Conservation (phyloP, 2,329 filamentous ascomycete genomes). For the Purpureocillium takamizusanense region DNA sequence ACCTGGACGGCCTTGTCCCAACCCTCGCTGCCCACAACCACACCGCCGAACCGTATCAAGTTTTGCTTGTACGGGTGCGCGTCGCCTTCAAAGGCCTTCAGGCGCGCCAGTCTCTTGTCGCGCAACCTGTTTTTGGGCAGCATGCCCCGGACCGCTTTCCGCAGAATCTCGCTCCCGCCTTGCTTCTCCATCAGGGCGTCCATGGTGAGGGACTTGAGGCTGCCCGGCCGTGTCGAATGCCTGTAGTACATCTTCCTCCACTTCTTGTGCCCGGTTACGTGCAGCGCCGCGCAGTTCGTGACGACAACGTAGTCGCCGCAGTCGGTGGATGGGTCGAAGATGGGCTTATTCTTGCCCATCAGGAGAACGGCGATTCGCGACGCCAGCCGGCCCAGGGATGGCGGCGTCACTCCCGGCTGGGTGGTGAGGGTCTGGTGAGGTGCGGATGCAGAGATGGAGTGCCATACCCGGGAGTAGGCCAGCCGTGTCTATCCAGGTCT, state of each 20-base stretch:
- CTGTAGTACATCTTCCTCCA: conserved; percentile 94
- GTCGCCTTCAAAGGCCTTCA: conserved; percentile 94
- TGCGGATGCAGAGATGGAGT: conserved; percentile 66
- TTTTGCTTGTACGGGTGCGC: conserved; percentile 90
- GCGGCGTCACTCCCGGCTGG: conserved; percentile 49
- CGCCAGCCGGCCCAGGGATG: conserved; percentile 83
- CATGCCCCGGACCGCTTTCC: conserved; percentile 93
- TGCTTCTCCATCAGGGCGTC: conserved; percentile 90
- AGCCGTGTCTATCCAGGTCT: conserved; percentile 64
- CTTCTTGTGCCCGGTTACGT: conserved; percentile 85
- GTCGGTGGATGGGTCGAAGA: conserved; percentile 93
- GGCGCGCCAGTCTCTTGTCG: conserved; percentile 74
- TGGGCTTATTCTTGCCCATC: conserved; percentile 99
- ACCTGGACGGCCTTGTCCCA: conserved; percentile 43
- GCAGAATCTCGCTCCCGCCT: conserved; percentile 83
- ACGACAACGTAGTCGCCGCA: conserved; percentile 99
- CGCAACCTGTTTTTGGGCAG: conserved; percentile 91
- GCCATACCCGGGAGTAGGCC: conserved; percentile 94
- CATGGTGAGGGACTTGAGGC: conserved; percentile 83
- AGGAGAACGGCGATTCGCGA: conserved; percentile 77
- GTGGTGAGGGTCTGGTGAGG: conserved; percentile 54
- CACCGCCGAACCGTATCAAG: conserved; percentile 62
- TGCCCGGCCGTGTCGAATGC: conserved; percentile 84
- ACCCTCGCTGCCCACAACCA: conserved; percentile 41
- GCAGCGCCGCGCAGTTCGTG: conserved; percentile 76